Percentiles rank a stretch among this genome's conserved stretches.
phyloP scores from a whole-genome alignment of 169 alveolate species.

The Plasmodium billcollinsi region DNA sequence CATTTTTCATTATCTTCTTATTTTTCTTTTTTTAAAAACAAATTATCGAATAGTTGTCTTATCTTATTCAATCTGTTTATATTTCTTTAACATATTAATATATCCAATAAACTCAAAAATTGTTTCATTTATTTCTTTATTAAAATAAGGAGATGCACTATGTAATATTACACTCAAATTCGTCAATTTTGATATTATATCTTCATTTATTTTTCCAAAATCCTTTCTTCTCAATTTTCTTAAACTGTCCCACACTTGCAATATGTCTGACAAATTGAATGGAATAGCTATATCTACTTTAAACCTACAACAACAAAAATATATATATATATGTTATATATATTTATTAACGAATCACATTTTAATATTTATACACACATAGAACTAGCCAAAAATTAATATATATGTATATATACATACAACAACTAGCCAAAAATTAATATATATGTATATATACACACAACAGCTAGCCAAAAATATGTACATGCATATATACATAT shows the following conservation, averaged over 20 bases:
- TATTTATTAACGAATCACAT: not conserved
- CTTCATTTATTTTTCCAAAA: not conserved
- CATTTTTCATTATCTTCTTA: too few relatives aligned
- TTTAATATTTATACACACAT: too few relatives aligned
- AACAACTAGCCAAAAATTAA: not conserved
- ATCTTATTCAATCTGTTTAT: conserved; percentile 4
- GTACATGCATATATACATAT: not conserved
- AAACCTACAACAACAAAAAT: conserved; percentile 38
- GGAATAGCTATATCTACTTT: conserved; percentile 32
- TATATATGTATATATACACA: too few relatives aligned
- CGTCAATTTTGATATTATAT: conserved; percentile 6
- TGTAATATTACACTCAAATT: conserved; percentile 32
- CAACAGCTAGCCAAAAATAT: too few relatives aligned
- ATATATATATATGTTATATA: not conserved
- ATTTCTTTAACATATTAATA: conserved; percentile 7
- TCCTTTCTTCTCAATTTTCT: conserved; percentile 16
- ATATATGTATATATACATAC: too few relatives aligned
- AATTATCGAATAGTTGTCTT: too few relatives aligned
- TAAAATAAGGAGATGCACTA: conserved; percentile 3
- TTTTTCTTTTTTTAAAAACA: too few relatives aligned
- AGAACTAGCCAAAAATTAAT: not conserved
- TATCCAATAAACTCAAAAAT: conserved; percentile 27
- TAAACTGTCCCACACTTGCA: conserved; percentile 14
- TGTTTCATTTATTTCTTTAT: conserved; percentile 29
- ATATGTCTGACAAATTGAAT: conserved; percentile 34